A percentile compares a stretch with the other conserved stretches of the same genome.
phyloP scores from a whole-genome alignment of 1,139 yeast genomes.

The Diutina catenulata region DNA sequence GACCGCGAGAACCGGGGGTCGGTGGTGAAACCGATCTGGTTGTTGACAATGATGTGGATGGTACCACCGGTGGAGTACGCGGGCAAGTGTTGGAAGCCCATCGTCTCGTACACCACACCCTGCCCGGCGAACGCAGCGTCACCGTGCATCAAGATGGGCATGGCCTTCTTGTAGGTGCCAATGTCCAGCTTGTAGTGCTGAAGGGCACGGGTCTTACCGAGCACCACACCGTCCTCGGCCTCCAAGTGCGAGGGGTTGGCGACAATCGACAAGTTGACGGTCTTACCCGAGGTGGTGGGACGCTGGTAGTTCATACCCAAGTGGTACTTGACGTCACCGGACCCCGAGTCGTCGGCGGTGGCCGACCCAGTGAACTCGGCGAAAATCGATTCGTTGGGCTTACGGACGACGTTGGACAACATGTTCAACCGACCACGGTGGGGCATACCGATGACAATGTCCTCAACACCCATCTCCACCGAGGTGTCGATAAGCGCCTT shows the following conservation, averaged over 20 bases:
- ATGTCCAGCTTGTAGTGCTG: constrained; percentile 86
- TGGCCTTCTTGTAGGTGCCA: constrained; percentile 72
- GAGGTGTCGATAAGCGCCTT: constrained; percentile 90
- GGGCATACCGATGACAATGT: constrained; percentile 97
- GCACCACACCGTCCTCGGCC: constrained; percentile 97
- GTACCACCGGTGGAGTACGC: constrained; percentile 99
- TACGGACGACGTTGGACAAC: constrained; percentile 95
- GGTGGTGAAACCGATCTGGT: constrained; percentile 98
- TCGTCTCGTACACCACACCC: constrained; percentile 97
- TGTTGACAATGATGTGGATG: constrained; percentile 86
- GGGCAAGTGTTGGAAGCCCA: constrained; percentile 88
- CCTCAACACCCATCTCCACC: constrained; percentile 89
- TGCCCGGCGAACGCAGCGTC: constrained; percentile 99
- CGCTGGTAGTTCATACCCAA: constrained; percentile 98
- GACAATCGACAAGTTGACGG: constrained; percentile 86
- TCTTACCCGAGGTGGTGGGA: constrained; percentile 97
- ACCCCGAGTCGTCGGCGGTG: constrained; percentile 68
- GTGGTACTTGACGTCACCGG: constrained; percentile 98
- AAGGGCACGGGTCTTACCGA: constrained; percentile 95
- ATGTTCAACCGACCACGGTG: constrained; percentile 98
- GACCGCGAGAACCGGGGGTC: constrained; percentile 97
- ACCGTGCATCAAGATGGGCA: constrained; percentile 92
- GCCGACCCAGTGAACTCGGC: constrained; percentile 91
- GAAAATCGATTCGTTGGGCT: constrained; percentile 95
- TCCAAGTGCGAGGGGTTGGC: constrained; percentile 99